Evolutionary conservation across 306 rosid species (phyloP).

Genomic region (Prunus davidiana): DNA sequence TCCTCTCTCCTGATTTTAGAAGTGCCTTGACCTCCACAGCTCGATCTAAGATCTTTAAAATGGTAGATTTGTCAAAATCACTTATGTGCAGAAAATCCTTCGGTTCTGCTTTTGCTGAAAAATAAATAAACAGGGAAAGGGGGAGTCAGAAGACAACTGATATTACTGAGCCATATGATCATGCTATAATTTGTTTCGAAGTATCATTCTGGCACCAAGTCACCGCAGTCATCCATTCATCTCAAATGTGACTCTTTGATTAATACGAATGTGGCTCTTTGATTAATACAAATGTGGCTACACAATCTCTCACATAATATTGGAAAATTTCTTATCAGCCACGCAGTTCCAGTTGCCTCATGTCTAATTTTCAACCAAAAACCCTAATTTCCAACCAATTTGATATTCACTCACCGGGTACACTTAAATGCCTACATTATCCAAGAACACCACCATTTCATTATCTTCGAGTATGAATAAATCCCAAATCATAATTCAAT

Average conservation of each 20-base stretch:
- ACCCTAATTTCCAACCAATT: slow-evolving; percentile 5
- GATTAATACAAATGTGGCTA: neutral
- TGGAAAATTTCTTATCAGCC: neutral
- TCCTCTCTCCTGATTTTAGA: slow-evolving; percentile 78
- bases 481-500: neutral
- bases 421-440: neutral
- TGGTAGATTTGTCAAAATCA: slow-evolving; percentile 74
- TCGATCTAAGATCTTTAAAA: slow-evolving; percentile 71
- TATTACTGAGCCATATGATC: neutral
- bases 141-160: neutral
- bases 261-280: neutral
- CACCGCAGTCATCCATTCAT: neutral
- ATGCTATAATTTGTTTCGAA: neutral
- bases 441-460: neutral
- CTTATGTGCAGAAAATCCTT: slow-evolving; percentile 80
- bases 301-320: neutral
- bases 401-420: neutral
- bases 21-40: slow-evolving; percentile 82
- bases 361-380: neutral
- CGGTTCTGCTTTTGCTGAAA: slow-evolving; percentile 48
- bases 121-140: neutral
- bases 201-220: neutral
- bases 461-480: neutral
- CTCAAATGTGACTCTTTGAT: neutral
- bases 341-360: neutral